Evolutionary conservation across 2,329 filamentous ascomycete genomes (phyloP).

Genomic region (Aspergillus sergii): DNA sequence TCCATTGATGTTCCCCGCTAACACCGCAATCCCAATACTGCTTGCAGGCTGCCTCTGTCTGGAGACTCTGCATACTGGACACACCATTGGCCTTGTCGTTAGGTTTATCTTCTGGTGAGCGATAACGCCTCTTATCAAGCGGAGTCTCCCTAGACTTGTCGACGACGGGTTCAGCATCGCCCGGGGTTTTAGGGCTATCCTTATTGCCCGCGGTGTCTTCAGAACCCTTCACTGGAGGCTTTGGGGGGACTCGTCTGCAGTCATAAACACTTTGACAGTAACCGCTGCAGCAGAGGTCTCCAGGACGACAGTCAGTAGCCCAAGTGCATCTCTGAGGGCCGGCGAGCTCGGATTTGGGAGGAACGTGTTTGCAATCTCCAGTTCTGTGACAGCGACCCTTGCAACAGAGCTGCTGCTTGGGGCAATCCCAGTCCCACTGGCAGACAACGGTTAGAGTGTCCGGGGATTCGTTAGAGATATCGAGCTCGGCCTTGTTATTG

Average conservation of each 20-base stretch:
- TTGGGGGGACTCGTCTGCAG: neutral
- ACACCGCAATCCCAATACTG: neutral
- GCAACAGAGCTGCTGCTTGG: neutral
- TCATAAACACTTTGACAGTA: neutral
- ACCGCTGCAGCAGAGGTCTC: neutral
- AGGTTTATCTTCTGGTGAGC: neutral
- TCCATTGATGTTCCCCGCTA: neutral
- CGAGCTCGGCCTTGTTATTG: neutral
- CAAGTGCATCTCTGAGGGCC: neutral
- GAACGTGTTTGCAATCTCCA: neutral
- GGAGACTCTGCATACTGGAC: neutral
- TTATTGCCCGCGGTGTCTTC: neutral
- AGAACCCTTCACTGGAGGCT: neutral
- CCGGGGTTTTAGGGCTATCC: neutral
- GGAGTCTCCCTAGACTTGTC: neutral
- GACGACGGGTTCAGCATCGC: neutral
- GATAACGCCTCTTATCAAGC: neutral
- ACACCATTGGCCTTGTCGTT: neutral
- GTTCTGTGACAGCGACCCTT: neutral
- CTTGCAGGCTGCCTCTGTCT: neutral
- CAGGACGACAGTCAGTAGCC: neutral
- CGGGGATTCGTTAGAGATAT: neutral
- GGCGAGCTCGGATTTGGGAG: neutral
- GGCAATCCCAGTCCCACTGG: neutral
- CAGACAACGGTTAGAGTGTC: neutral